Base-by-base conservation (phyloP, 2,329 filamentous ascomycete genomes). In the Colletotrichum scovillei region DNA sequence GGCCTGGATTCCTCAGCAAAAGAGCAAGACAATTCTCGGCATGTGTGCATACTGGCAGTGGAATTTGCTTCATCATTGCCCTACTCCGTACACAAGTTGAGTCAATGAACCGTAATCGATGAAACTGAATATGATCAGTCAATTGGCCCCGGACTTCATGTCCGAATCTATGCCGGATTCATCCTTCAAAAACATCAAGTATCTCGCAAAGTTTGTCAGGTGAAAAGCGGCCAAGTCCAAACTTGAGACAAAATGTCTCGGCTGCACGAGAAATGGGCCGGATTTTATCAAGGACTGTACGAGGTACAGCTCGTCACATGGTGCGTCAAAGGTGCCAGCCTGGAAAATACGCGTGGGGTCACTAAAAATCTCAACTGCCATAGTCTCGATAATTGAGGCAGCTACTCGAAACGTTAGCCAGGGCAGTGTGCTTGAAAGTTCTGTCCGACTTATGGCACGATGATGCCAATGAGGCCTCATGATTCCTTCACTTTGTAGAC, bases 211-310 rank as follows among this genome's bases (percentile, higher is more conserved):
- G n/a, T 11, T 7, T 16, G 7, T 24, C n/a, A 7, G 62, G 35
- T 22, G 30, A 35, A 30, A 19, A 16, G 35, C 30, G 11, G 19
- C 26, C 30, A 11, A 22, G 14, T 16, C 62, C n/a, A 8, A 49
- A 49, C 42, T n/a, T 49, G 42, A 63, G 9, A 26, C 12, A 26
- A 7, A 3, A 26, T 55, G 8, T 55, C 46, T 55, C 52, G 28
- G 46, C 46, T 38, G 14, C 3, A 49, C n/a, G 46, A 63, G 52
- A n/a, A 35, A 38, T 42, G 16, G 28, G 68, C 57, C 64, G 62
- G 52, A 68, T 72, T 35, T 72, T 57, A 72, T 72, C 57, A 63
- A 68, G 63, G 49, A n/a, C 42, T n/a, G 19, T 49, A 58, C 9
- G 56, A 32, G 11, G 26, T 22, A 42, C n/a, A n/a, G 14, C 24